Evolutionary conservation across 1,284 basidiomycete genomes (phyloP), one percentile per base, ranked within the genome.

Genomic region (Singerocomus inundabilis): DNA sequence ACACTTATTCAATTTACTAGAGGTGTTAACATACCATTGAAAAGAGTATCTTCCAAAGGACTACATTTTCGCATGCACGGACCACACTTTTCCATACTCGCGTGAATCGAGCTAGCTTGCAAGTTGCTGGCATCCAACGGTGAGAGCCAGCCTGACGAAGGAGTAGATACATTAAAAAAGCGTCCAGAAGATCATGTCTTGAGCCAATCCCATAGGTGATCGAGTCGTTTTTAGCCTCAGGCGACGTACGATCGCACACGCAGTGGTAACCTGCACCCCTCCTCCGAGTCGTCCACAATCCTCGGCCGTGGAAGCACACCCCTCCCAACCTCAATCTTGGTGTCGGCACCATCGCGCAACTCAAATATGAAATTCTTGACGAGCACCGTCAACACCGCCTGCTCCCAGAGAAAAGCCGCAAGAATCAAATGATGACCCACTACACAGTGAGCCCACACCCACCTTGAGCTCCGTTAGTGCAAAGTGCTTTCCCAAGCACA

Each of bases 401-500:
- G 6, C 18, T 21, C 21, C 21, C 15, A 10, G 16, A 21, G 6
- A 11, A 11, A 31, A 1, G 11, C 1, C 15, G 6, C 39, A 16
- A 47, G 52, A 21, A 2, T 24, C 18, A n/a, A 4, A 13, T 3
- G 1, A 21, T 21, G 21, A 21, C 4, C 18, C 10, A 16, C 15
- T 9, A 1, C 6, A 10, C 8, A 5, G 9, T 2, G 8, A 5
- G 3, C 5, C 10, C 3, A 35, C 57, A 6, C 28, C 21, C 4
- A 77, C 79, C 73, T 81, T 81, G 59, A 80, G 71, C 54, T 77
- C 75, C 0, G 68, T 58, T 11, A 75, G 45, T 0, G 73, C 73
- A 45, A 76, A 75, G 5, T 59, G 57, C 46, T 69, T 70, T 5
- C 76, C 76, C 26, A 77, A 57, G 52, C 75, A 78, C 12, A 55